Conservation (phyloP, 202 grass and related monocot species). For the Panicum hallii region DNA sequence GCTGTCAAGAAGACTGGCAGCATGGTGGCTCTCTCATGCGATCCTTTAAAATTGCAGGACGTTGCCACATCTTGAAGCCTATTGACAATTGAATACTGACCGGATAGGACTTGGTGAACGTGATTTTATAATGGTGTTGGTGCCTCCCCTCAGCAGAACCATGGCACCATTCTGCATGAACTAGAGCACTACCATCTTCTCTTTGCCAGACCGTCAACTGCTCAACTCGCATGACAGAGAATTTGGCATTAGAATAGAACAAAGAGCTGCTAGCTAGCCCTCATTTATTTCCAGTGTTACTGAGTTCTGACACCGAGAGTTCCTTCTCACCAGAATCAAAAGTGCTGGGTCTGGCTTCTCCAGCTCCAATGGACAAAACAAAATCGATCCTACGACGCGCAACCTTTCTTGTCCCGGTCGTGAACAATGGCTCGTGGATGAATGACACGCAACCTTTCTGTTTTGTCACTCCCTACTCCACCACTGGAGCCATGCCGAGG, state of each 20-base stretch:
- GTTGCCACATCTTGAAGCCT: constrained; percentile 36
- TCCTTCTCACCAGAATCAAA: not conserved
- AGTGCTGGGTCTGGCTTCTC: not conserved
- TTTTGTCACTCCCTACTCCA: constrained; percentile 22
- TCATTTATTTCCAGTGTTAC: not conserved
- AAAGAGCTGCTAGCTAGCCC: not conserved
- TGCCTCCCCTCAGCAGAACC: constrained; percentile 9
- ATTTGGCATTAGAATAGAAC: not conserved
- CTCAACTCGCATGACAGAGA: not conserved
- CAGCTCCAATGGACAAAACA: not conserved
- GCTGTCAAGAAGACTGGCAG: constrained; percentile 12
- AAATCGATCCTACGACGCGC: constrained; percentile 13
- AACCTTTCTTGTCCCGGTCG: constrained; percentile 4
- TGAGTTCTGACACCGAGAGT: not conserved
- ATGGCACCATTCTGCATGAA: constrained; percentile 33
- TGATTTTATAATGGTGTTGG: constrained; percentile 39
- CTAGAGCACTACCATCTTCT: constrained; percentile 8
- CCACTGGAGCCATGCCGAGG: constrained; percentile 27
- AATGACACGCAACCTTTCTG: not conserved
- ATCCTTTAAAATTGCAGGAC: not conserved
- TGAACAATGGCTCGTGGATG: constrained; percentile 5
- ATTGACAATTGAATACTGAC: not conserved
- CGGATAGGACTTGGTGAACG: not conserved
- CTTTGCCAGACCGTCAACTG: not conserved
- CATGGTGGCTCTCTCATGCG: not conserved